Conservation (phyloP, 106 monocot genomes). For the Posidonia australis region DNA sequence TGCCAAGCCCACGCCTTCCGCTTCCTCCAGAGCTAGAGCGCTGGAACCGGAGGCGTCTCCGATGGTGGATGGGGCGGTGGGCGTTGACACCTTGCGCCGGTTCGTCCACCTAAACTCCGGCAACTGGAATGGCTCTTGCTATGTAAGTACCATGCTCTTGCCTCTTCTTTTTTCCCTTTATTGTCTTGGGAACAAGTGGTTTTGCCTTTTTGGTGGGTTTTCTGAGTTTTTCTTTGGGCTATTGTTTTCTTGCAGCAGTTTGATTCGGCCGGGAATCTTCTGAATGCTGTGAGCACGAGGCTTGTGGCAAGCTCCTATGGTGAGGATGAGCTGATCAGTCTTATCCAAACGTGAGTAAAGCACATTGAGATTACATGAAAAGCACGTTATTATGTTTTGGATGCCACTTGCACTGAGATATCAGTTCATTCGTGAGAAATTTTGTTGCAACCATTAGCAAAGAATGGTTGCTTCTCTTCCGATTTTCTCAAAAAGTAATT, state of each 20-base stretch:
- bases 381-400: too few relatives aligned
- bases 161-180: slow-evolving; percentile 4
- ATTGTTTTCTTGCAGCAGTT: slow-evolving; percentile 61
- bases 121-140: slow-evolving; percentile 81
- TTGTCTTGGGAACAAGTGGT: background rate
- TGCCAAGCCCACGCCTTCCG: too few relatives aligned
- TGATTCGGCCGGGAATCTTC: slow-evolving; percentile 47
- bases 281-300: slow-evolving; percentile 69
- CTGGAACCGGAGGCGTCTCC: too few relatives aligned
- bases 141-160: slow-evolving; percentile 28
- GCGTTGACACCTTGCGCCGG: slow-evolving; percentile 33
- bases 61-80: slow-evolving; percentile 14
- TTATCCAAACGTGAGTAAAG: slow-evolving; percentile 65
- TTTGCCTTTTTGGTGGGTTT: background rate
- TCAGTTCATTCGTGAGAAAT: background rate
- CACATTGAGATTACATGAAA: background rate
- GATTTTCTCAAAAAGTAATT: background rate
- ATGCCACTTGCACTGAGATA: background rate
- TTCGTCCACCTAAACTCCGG: slow-evolving; percentile 67
- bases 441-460: background rate
- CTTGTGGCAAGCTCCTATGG: slow-evolving; percentile 83
- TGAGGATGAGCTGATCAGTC: slow-evolving; percentile 84
- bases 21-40: too few relatives aligned
- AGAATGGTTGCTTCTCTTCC: background rate
- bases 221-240: background rate